Conservation (phyloP, 306 rosid genomes). For the Casuarina glauca region DNA sequence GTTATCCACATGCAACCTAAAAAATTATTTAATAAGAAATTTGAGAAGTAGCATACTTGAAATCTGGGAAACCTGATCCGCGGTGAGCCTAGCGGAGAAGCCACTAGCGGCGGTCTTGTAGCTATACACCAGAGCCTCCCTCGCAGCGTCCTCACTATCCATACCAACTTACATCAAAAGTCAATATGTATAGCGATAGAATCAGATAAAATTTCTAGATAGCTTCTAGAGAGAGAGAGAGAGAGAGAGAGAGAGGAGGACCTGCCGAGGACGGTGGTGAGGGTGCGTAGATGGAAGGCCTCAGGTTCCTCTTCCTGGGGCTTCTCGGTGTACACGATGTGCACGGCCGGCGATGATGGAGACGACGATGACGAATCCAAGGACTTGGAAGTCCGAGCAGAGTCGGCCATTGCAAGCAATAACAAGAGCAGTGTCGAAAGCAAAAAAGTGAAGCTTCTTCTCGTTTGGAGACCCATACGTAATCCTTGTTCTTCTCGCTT, state of each 20-base stretch:
- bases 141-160: constrained; percentile 85
- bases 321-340: constrained; percentile 76
- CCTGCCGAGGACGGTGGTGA: constrained; percentile 86
- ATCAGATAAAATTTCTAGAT: neutral
- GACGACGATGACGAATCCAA: constrained; percentile 26
- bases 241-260: constrained; percentile 24
- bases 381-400: constrained; percentile 20
- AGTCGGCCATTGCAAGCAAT: constrained; percentile 51
- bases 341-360: constrained; percentile 54
- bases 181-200: neutral
- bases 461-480: neutral
- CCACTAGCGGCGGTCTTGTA: constrained; percentile 90
- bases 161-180: neutral
- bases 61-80: constrained; percentile 50
- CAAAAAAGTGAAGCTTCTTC: neutral
- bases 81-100: constrained; percentile 92
- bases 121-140: constrained; percentile 81
- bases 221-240: constrained; percentile 20
- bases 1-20: neutral
- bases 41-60: constrained; percentile 33
- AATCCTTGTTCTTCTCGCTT: neutral
- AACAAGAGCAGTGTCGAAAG: constrained; percentile 3
- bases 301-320: constrained; percentile 68
- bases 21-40: neutral
- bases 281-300: constrained; percentile 84